These are phyloP conservation scores for Neopestalotiopsis sp. DNA, from an alignment of 2,329 filamentous ascomycete genomes.

Conservation along the genomic window DNA sequence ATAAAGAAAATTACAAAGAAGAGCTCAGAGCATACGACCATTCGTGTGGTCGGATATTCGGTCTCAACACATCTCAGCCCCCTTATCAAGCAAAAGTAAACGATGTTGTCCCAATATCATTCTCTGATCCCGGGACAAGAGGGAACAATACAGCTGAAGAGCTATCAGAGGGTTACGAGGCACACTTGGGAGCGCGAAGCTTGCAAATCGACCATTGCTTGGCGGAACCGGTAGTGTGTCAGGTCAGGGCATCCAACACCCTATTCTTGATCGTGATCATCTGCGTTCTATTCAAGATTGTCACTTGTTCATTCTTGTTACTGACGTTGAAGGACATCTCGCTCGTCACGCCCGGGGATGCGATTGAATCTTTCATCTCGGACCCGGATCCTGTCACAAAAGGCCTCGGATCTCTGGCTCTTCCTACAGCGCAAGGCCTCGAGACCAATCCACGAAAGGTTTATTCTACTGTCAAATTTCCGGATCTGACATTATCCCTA, in stretches of 20 bases:
- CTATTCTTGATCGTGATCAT: conserved; percentile 26
- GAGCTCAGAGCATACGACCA: not conserved
- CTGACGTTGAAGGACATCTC: conserved; percentile 38
- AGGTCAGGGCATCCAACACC: conserved; percentile 25
- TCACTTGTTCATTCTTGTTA: conserved; percentile 34
- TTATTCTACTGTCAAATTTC: not conserved
- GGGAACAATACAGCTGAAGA: not conserved
- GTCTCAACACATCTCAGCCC: not conserved
- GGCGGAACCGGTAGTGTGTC: conserved; percentile 24
- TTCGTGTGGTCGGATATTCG: conserved; percentile 2
- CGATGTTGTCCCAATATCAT: not conserved
- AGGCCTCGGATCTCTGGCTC: conserved; percentile 13
- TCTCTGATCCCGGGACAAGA: not conserved
- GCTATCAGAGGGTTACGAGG: not conserved
- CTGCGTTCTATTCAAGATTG: conserved; percentile 44
- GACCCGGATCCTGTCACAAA: conserved; percentile 43
- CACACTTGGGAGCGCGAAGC: not conserved
- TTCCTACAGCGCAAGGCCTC: not conserved
- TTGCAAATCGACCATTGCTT: conserved; percentile 26
- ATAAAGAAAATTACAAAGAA: not conserved
- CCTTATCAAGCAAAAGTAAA: not conserved
- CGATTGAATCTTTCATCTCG: conserved; percentile 52
- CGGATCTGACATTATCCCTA: not conserved
- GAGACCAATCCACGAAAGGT: not conserved
- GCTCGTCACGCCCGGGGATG: conserved; percentile 55